A percentile compares a stretch with the other conserved stretches of the same genome.
Evolutionary conservation across 768 basidiomycete species (phyloP).

Genomic region (Amyloporia xantha): DNA sequence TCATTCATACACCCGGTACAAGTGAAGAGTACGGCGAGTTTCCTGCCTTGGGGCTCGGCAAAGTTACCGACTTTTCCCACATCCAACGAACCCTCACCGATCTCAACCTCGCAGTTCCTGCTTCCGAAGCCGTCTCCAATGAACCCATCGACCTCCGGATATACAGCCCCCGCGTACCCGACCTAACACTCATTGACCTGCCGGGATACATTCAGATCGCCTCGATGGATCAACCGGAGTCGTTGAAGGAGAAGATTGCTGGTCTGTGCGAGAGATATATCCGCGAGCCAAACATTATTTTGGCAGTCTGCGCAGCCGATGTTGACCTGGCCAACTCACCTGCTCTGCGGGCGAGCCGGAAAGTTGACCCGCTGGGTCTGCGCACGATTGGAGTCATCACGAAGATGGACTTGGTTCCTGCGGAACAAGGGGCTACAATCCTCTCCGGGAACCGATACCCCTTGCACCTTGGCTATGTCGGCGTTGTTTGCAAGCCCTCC

Average conservation of each 20-base stretch:
- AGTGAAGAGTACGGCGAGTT: conserved; percentile 89
- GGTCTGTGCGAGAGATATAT: conserved; percentile 93
- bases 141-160: conserved; percentile 97
- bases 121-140: conserved; percentile 86
- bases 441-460: conserved; percentile 90
- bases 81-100: conserved; percentile 93
- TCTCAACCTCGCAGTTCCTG: conserved; percentile 88
- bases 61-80: conserved; percentile 83
- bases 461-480: conserved; percentile 95
- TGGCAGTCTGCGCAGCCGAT: conserved; percentile 98
- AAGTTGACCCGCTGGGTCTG: conserved; percentile 90
- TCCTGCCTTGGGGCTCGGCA: conserved; percentile 82
- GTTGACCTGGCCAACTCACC: conserved; percentile 98
- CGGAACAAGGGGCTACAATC: conserved; percentile 76
- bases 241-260: conserved; percentile 88
- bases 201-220: conserved; percentile 96
- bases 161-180: conserved; percentile 92
- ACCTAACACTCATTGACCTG: conserved; percentile 94
- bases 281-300: conserved; percentile 97
- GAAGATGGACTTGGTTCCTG: conserved; percentile 95
- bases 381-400: conserved; percentile 97
- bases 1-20: conserved; percentile 79
- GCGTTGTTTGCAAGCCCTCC: conserved; percentile 83
- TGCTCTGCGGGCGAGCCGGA: conserved; percentile 85
- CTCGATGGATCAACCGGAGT: conserved; percentile 92